Evolutionary conservation across 225 moss, liverwort and hornwort species (phyloP), one percentile per base, ranked within the genome.

Genomic region (Polytrichum commune): DNA sequence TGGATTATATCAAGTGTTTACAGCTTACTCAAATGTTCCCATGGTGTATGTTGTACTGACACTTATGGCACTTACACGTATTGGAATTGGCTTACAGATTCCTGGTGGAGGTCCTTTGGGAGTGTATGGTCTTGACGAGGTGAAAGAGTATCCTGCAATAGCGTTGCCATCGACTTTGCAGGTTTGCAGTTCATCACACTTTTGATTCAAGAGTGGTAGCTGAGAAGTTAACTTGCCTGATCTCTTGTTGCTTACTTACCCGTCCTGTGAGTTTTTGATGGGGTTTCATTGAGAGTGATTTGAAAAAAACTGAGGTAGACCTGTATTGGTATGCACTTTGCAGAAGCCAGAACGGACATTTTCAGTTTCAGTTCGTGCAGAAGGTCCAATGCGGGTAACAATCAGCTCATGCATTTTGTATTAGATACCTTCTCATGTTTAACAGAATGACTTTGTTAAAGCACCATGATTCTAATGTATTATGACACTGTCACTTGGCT

Each of bases 321-420:
- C 10, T 58, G 58, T 58, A 24, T 6, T 19, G 72, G 63, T 77
- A 66, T 76, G 65, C 26, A 33, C 77, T 74, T 65, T 76, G 79
- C 93, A 96, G 93, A 93, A 89, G 67, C 76, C 84, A 58, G 96
- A 89, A 77, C 87, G 87, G 74, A 88, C 83, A 72, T 93, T 90
- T 80, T 64, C 83, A 61, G 86, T 96, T 63, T 88, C 90, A 76
- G 92, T 96, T 46, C 86, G 86, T 72, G 92, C 93, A 24, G 96
- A 96, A 81, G 96, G 96, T 62, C 91, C 96, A 27, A 96, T 92
- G 64, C 87, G 96, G 85, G 96, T 96, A 83, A 84, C 65, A 54
- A 1, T 19, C 65, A 24, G 8, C 27, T 32, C n/a, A 29, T 46
- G 13, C 38, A 38, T 9, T 38, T 10, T 9, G 38, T 38, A 38